phyloP scores from a whole-genome alignment of 768 basidiomycete species.

The Pisolithus microcarpus region DNA sequence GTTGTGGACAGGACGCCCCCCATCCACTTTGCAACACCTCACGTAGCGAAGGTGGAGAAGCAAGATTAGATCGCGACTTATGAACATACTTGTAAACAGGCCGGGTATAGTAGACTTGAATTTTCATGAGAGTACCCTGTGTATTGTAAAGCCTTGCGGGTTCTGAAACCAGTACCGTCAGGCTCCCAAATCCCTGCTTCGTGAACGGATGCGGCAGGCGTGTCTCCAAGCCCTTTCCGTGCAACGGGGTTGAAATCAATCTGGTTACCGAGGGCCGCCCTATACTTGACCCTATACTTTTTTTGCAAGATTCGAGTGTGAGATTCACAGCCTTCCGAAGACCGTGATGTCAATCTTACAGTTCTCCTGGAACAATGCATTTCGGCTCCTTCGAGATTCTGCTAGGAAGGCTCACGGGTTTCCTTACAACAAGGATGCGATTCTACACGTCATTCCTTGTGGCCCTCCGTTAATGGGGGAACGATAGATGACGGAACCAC shows the following conservation, averaged over 20 bases:
- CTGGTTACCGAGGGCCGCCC: constrained; percentile 18
- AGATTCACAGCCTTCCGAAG: constrained; percentile 27
- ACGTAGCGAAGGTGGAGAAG: constrained; percentile 1
- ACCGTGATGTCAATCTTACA: constrained; percentile 28
- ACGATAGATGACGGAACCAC: background rate
- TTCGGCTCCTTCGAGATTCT: constrained; percentile 32
- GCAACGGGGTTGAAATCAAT: constrained; percentile 16
- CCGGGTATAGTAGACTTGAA: too few species aligned
- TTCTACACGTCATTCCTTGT: constrained; percentile 35
- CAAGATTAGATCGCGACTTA: background rate
- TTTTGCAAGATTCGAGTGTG: constrained; percentile 36
- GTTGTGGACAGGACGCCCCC: constrained; percentile 24
- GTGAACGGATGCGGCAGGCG: constrained; percentile 7
- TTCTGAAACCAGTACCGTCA: too few species aligned
- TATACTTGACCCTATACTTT: constrained; percentile 25
- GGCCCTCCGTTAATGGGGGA: constrained; percentile 25
- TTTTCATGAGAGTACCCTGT: too few species aligned
- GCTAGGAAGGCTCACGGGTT: constrained; percentile 34
- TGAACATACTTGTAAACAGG: background rate
- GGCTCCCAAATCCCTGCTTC: constrained; percentile 16
- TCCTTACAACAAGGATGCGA: constrained; percentile 31
- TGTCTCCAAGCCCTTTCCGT: constrained; percentile 8
- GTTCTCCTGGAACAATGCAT: constrained; percentile 26
- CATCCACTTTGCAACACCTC: constrained; percentile 25
- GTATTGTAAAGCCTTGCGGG: too few species aligned